These are phyloP conservation scores for Stagonosporopsis chrysanthemi DNA, from an alignment of 2,329 filamentous ascomycete species.

Conservation along the genomic window DNA sequence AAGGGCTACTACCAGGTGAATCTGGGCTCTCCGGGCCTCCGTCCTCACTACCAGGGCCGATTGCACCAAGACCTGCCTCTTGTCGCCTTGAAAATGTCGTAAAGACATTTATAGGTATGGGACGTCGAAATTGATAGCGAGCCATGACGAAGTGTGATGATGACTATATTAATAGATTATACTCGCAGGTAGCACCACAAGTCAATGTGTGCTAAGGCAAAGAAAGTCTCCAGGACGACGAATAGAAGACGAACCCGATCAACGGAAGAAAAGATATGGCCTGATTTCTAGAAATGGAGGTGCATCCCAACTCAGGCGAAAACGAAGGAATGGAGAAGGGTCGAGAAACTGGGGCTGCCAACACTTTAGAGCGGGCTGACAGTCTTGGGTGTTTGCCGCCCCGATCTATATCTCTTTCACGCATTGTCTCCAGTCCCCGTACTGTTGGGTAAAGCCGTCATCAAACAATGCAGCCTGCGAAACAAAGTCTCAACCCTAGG, in stretches of 20 bases:
- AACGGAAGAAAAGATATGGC: slow-evolving; percentile 38
- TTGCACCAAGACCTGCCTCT: slow-evolving; percentile 23
- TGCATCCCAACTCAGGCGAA: slow-evolving; percentile 27
- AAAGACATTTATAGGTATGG: slow-evolving; percentile 34
- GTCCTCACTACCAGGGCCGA: slow-evolving; percentile 14
- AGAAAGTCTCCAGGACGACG: slow-evolving; percentile 40
- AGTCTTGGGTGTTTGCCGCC: slow-evolving; percentile 26
- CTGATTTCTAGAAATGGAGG: slow-evolving; percentile 26
- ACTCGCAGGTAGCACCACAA: slow-evolving; percentile 7
- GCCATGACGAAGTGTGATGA: slow-evolving; percentile 30
- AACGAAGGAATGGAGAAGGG: slow-evolving; percentile 26
- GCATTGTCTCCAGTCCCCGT: slow-evolving; percentile 34
- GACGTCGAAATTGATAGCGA: slow-evolving; percentile 38
- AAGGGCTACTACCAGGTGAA: slow-evolving; percentile 31
- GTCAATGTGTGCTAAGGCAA: slow-evolving; percentile 8
- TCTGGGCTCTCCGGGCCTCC: slow-evolving; percentile 35
- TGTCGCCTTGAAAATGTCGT: slow-evolving; percentile 31
- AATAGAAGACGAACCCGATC: slow-evolving; percentile 39
- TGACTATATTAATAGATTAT: slow-evolving; percentile 21
- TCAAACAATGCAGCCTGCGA: slow-evolving; percentile 20
- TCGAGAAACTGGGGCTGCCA: slow-evolving; percentile 35
- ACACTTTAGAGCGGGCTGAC: slow-evolving; percentile 40
- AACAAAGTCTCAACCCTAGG: slow-evolving; percentile 25
- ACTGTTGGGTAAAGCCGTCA: slow-evolving; percentile 24
- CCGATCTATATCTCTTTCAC: slow-evolving; percentile 29